These are phyloP conservation scores for Talaromyces pinophilus DNA, from an alignment of 2,329 filamentous ascomycete species.

Conservation along the genomic window DNA sequence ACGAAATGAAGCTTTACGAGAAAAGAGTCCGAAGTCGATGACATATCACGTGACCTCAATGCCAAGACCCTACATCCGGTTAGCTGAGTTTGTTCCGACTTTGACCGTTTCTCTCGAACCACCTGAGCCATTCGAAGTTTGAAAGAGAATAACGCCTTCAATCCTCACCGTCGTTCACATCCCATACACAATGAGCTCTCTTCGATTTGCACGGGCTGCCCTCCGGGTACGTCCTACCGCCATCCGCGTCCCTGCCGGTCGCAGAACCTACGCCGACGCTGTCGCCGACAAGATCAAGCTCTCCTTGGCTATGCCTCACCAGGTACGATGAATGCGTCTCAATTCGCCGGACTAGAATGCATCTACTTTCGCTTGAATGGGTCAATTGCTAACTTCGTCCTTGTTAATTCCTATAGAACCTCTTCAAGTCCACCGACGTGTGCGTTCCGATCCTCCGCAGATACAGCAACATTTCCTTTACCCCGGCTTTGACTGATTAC, in stretches of 20 bases:
- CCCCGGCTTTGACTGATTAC: slow-evolving; percentile 38
- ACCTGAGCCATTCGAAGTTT: slow-evolving; percentile 22
- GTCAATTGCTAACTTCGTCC: background rate
- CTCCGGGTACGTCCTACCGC: slow-evolving; percentile 78
- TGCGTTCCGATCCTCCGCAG: slow-evolving; percentile 49
- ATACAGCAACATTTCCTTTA: background rate
- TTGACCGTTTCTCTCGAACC: slow-evolving; percentile 26
- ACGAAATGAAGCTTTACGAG: background rate
- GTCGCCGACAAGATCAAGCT: slow-evolving; percentile 96
- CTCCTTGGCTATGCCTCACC: slow-evolving; percentile 94
- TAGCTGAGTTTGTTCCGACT: slow-evolving; percentile 24
- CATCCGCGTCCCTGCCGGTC: slow-evolving; percentile 74
- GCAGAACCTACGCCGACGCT: slow-evolving; percentile 88
- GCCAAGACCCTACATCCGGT: slow-evolving; percentile 22
- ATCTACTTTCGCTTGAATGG: background rate
- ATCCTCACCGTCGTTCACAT: slow-evolving; percentile 33
- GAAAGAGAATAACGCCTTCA: slow-evolving; percentile 19
- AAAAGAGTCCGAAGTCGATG: background rate
- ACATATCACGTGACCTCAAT: slow-evolving; percentile 22
- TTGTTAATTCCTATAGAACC: slow-evolving; percentile 51
- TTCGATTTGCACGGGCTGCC: slow-evolving; percentile 88
- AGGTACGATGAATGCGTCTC: slow-evolving; percentile 66
- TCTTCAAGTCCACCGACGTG: slow-evolving; percentile 72
- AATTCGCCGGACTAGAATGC: background rate
- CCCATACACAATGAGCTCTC: slow-evolving; percentile 74